Conservation (phyloP, 306 rosid genomes). For the Morella rubra region DNA sequence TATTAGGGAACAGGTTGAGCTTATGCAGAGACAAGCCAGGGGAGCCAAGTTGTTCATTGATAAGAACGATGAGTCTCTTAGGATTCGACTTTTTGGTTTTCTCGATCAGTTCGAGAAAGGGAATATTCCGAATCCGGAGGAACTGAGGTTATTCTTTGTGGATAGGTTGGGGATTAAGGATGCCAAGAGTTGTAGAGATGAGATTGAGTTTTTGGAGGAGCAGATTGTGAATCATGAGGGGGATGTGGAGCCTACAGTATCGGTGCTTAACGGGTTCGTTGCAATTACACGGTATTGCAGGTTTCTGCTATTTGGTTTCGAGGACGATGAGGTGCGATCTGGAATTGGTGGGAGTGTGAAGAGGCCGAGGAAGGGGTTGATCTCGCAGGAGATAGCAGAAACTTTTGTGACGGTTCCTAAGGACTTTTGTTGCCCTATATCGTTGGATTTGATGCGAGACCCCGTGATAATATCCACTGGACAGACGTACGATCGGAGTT, state of each 20-base stretch:
- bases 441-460: constrained; percentile 86
- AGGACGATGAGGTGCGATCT: constrained; percentile 65
- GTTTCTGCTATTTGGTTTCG: constrained; percentile 82
- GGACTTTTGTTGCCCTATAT: constrained; percentile 83
- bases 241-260: constrained; percentile 71
- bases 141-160: constrained; percentile 51
- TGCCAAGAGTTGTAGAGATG: constrained; percentile 66
- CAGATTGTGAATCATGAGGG: constrained; percentile 92
- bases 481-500: constrained; percentile 82
- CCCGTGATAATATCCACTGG: constrained; percentile 86
- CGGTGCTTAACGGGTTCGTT: constrained; percentile 84
- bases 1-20: constrained; percentile 78
- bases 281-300: constrained; percentile 83
- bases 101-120: constrained; percentile 72
- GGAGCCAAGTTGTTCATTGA: constrained; percentile 58
- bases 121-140: constrained; percentile 48
- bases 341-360: constrained; percentile 46
- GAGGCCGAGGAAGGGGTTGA: constrained; percentile 54
- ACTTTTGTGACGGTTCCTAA: constrained; percentile 74
- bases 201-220: constrained; percentile 88
- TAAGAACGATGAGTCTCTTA: constrained; percentile 52
- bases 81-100: constrained; percentile 49
- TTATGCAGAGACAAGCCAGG: constrained; percentile 70
- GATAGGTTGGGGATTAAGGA: constrained; percentile 52
- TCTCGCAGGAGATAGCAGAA: constrained; percentile 65